Conservation (phyloP, 805 yeast genomes). For the Millerago galiae region DNA sequence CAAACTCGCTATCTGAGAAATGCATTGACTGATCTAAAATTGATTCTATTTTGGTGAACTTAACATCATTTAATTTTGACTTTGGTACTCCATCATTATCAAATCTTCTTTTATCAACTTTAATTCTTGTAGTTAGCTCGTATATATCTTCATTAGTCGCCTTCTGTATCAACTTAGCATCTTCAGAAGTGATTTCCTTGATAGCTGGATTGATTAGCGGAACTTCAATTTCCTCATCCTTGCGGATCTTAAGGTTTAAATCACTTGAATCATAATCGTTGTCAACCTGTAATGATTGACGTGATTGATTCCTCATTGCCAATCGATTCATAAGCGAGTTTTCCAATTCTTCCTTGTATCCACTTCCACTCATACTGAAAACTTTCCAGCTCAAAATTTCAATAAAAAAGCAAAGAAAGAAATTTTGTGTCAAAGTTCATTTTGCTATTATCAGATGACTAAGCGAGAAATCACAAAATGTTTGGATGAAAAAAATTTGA, state of each 20-base stretch:
- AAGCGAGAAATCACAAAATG: background rate
- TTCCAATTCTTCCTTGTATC: background rate
- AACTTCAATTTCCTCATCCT: too few species aligned
- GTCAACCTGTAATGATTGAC: background rate
- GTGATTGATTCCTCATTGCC: background rate
- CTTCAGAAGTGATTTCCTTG: background rate
- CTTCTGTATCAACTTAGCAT: constrained; percentile 6
- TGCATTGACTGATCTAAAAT: constrained; percentile 19
- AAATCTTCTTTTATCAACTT: constrained; percentile 15
- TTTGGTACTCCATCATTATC: constrained; percentile 21
- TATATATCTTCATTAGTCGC: constrained; percentile 16
- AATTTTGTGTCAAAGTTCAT: background rate
- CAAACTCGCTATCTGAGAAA: constrained; percentile 34
- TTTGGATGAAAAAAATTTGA: background rate
- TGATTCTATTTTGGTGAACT: constrained; percentile 14
- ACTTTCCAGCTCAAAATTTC: background rate
- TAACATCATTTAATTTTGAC: constrained; percentile 23
- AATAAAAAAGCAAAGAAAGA: background rate
- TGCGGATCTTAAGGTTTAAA: background rate
- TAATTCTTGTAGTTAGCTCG: constrained; percentile 13
- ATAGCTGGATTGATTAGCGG: background rate
- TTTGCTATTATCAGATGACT: background rate
- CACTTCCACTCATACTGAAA: too few species aligned
- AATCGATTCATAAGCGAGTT: background rate
- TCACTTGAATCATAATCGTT: constrained; percentile 7